A percentile compares a stretch with the other conserved stretches of the same genome.
phyloP scores from a whole-genome alignment of 106 monocot genomes.

The Dendrobium chrysotoxum region DNA sequence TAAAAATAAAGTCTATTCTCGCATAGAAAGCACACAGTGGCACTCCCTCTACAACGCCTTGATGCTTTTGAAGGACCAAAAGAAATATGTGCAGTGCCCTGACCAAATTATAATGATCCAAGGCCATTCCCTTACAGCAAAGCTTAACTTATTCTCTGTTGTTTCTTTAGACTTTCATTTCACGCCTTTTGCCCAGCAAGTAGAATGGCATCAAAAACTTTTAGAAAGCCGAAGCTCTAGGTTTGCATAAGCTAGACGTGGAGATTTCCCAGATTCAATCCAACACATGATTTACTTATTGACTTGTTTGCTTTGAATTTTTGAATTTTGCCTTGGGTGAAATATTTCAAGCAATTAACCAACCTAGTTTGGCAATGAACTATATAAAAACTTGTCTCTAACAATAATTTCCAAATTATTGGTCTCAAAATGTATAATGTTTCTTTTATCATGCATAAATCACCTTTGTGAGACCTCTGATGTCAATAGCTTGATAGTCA shows the following conservation, averaged over 20 bases:
- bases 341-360: background rate
- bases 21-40: no score
- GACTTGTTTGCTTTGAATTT: background rate
- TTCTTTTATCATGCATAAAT: background rate
- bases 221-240: no score
- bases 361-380: background rate
- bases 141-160: background rate
- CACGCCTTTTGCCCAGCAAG: background rate
- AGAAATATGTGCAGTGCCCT: background rate
- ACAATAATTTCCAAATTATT: background rate
- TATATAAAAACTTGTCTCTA: background rate
- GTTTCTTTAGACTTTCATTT: background rate
- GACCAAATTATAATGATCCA: background rate
- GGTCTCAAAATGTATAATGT: background rate
- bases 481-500: conserved; percentile 54
- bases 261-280: background rate
- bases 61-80: background rate
- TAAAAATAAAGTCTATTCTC: background rate
- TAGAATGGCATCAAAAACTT: no score
- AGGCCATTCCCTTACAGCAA: background rate
- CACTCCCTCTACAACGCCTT: no score
- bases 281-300: background rate
- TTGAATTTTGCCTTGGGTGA: background rate
- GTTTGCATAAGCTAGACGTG: background rate
- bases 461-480: conserved; percentile 78